Base-by-base conservation (phyloP, 192 early-diverging fungal genomes). In the Mortierella alpina region DNA sequence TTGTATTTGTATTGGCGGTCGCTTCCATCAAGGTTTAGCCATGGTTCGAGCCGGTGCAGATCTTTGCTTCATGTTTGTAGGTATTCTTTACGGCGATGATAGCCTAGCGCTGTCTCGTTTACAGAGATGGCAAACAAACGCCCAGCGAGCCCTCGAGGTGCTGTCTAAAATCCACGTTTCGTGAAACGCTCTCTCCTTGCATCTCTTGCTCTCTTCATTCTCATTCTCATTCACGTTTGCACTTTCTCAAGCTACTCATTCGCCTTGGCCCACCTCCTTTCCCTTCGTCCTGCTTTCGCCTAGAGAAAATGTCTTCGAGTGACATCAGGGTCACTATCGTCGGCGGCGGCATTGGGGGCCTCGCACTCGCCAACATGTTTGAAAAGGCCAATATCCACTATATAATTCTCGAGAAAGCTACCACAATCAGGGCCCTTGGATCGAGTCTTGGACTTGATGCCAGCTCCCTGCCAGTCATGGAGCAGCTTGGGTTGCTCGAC, bases 371-470 rank as follows among this genome's bases (percentile, higher is more conserved):
- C 44, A 63, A 60, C 41, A 59, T 51, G n/a, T 72, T 79, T 41
- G 75, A 70, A 39, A 54, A 46, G 18, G 75, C 75, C 31, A 46
- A 62, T n/a, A 71, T 79, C 52, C 50, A 59, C 45, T 80, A 80
- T 44, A 44, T 80, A 5, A 57, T 80, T 4, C 54, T 80, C 13
- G 76, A 80, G 54, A 65, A 72, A 40, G 47, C 55, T 2, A 60
- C 45, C 7, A 47, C 40, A 14, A 63, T 64, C 7, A 55, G 68
- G 14, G 69, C 69, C 6, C 47, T 72, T 2, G 76, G 76, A 18
- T 69, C 70, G 6, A 67, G 63, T 2, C 23, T 80, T 3, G 64
- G 63, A 18, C 31, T 79, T 0, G 66, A 71, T 46, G 60, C 61
- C 6, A 64, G 39, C n/a, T 68, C 68, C 1, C 23, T 79, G 47